Evolutionary conservation across 495 filamentous ascomycete species (phyloP).

Genomic region (Penicillium salamii): DNA sequence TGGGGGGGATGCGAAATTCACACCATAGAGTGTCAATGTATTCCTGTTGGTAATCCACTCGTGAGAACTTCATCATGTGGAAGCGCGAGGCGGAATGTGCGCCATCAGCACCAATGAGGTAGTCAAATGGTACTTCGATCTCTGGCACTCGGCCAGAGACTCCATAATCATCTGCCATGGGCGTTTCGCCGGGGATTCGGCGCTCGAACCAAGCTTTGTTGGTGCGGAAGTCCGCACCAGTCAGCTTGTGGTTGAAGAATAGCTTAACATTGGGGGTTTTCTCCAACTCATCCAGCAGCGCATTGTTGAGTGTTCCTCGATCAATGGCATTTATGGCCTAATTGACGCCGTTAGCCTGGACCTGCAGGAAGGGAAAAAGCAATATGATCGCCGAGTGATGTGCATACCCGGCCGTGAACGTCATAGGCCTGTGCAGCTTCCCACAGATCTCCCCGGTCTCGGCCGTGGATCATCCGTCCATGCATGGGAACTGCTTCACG

Average conservation of each 20-base stretch:
- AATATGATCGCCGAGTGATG: slow-evolving; percentile 1
- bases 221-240: slow-evolving; percentile 74
- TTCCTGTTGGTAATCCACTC: slow-evolving; percentile 87
- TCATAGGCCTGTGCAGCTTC: slow-evolving; percentile 87
- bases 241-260: slow-evolving; percentile 89
- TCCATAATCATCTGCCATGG: slow-evolving; percentile 25
- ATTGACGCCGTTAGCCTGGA: slow-evolving; percentile 7
- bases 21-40: slow-evolving; percentile 98
- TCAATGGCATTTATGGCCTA: slow-evolving; percentile 66
- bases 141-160: slow-evolving; percentile 45
- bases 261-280: slow-evolving; percentile 81
- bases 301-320: slow-evolving; percentile 78
- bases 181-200: slow-evolving; percentile 30
- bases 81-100: slow-evolving; percentile 87
- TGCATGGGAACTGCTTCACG: slow-evolving; percentile 83
- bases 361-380: not conserved
- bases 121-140: slow-evolving; percentile 79
- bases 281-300: slow-evolving; percentile 81
- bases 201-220: slow-evolving; percentile 87
- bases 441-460: slow-evolving; percentile 61
- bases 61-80: slow-evolving; percentile 89
- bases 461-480: slow-evolving; percentile 95
- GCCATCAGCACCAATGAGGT: slow-evolving; percentile 93
- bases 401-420: slow-evolving; percentile 74
- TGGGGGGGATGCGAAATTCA: slow-evolving; percentile 80